Percentiles rank a stretch among this genome's conserved stretches.
Conservation (phyloP, 2,329 filamentous ascomycete genomes). For the Aspergillus sp. region DNA sequence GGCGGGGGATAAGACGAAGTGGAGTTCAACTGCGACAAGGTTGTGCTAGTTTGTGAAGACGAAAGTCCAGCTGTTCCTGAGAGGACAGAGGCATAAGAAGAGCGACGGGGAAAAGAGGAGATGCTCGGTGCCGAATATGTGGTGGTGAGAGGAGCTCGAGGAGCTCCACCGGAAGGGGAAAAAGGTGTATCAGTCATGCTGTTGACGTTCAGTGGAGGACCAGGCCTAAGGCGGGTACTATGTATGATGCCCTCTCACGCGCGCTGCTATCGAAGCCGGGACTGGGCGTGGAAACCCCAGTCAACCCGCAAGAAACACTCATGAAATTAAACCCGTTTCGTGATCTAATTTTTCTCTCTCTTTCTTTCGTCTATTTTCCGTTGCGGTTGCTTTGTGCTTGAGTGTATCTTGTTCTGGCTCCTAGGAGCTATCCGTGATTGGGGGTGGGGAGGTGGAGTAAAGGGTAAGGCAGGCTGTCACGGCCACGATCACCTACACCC, state of each 20-base stretch:
- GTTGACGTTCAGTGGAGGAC: slow-evolving; percentile 25
- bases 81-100: slow-evolving; percentile 63
- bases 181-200: slow-evolving; percentile 48
- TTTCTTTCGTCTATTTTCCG: background rate
- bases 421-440: slow-evolving; percentile 15
- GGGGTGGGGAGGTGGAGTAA: slow-evolving; percentile 14
- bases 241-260: slow-evolving; percentile 13
- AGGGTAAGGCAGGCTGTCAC: background rate
- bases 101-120: slow-evolving; percentile 50
- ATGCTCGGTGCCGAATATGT: slow-evolving; percentile 34
- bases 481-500: slow-evolving; percentile 1
- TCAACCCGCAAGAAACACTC: background rate
- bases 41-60: slow-evolving; percentile 41
- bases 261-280: slow-evolving; percentile 2
- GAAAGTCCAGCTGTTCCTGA: slow-evolving; percentile 50
- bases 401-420: background rate
- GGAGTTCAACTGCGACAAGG: slow-evolving; percentile 50
- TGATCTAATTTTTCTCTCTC: background rate
- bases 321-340: background rate
- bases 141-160: slow-evolving; percentile 28
- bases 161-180: slow-evolving; percentile 43
- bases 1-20: slow-evolving; percentile 38
- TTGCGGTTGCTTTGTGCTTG: background rate
- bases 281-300: slow-evolving; percentile 1
- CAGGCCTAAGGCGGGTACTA: slow-evolving; percentile 13